Conservation (phyloP, 2,329 filamentous ascomycete genomes). For the Fusarium scirpi region DNA sequence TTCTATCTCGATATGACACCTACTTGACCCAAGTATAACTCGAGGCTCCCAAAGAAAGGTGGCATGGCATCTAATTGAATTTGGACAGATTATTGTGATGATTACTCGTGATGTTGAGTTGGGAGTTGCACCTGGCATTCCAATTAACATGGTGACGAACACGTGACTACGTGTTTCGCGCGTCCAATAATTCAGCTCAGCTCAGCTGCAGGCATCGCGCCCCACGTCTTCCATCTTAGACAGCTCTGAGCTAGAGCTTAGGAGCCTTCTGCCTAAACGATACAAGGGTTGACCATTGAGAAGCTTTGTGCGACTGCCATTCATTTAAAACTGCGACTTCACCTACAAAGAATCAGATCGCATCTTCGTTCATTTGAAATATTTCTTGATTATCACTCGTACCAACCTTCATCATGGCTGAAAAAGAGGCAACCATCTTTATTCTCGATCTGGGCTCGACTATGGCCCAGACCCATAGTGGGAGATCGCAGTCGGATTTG, state of each 20-base stretch:
- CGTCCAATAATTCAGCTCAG: not conserved
- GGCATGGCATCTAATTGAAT: not conserved
- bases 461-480: conserved; percentile 80
- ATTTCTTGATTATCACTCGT: not conserved
- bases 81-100: not conserved
- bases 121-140: not conserved
- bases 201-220: conserved; percentile 7
- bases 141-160: not conserved
- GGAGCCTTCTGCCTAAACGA: conserved; percentile 45
- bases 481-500: conserved; percentile 81
- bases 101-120: not conserved
- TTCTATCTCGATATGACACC: not conserved
- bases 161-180: conserved; percentile 3
- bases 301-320: conserved; percentile 20
- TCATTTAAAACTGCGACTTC: conserved; percentile 26
- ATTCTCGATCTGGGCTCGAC: conserved; percentile 88
- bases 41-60: not conserved
- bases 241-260: conserved; percentile 1
- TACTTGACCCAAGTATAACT: not conserved
- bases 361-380: not conserved
- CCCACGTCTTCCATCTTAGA: conserved; percentile 6
- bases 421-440: conserved; percentile 93
- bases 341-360: not conserved
- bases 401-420: conserved; percentile 72
- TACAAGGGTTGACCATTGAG: conserved; percentile 40